Base-by-base conservation (phyloP, 2,329 filamentous ascomycete genomes). In the Fusarium sp. region DNA sequence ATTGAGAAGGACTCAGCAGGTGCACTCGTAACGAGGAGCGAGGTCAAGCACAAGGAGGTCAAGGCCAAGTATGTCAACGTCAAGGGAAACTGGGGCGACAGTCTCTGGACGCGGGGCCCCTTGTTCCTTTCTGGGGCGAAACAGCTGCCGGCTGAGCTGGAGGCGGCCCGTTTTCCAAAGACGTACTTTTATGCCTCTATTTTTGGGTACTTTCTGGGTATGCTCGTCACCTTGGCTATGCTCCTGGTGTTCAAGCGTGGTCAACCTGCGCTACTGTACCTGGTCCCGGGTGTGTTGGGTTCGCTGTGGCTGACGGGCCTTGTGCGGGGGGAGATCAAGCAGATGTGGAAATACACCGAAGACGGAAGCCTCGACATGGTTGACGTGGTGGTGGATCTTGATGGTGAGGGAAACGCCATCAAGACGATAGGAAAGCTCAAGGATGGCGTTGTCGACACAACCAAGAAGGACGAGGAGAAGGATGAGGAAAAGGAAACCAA, bases 211-310 rank as follows among this genome's bases (percentile, higher is more conserved):
- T 74, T 91, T 0, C 51, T 90, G 4, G 94, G 93, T 1, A 92
- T 98, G 89, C 67, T 93, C 2, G 83, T 85, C 2, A 97, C 95
- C 0, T 80, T 97, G 16, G 82, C 85, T 0, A 91, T 93, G 73
- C 91, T 98, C 81, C 84, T 93, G 54, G 81, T 93, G 9, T 96
- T 89, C 75, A 86, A 90, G 50, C 93, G 93, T 67, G 93, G 92
- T 3, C 95, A 99, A 77, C 95, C 95, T 0, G 95, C 96, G 7
- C 84, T 99, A 31, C 82, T 99, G 13, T 98, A 98, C 77, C 87
- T 99, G 6, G 96, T 98, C 0, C 95, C 95, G 0, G 90, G 92
- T 0, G 93, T 98, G 0, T 81, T 97, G 5, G 83, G 86, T 1
- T 86, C 90, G 1, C 77, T 96, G 1, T 96, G 93, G 91, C 79